Evolutionary conservation across 2,329 filamentous ascomycete genomes (phyloP), one percentile per base, ranked within the genome.

Genomic region (Venturiaceae sp.): DNA sequence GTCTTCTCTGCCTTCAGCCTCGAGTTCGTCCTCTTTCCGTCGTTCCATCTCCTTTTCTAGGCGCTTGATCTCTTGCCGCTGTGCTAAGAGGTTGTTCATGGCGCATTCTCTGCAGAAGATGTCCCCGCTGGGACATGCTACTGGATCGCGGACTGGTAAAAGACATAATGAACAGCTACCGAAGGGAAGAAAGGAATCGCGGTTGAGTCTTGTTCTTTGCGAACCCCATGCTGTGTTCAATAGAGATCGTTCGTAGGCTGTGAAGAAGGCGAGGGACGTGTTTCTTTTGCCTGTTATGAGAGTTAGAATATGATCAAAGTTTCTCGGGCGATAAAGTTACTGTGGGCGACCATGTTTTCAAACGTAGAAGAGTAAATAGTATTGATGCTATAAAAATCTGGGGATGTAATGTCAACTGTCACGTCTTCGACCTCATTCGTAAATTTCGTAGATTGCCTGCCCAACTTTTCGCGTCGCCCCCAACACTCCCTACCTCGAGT

Each of bases 91-190:
- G 66, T 97, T 96, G 64, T 79, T 85, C 57, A 97, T 83, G 8
- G 91, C 92, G 75, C 92, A 99, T 75, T 97, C 94, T 65, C 90
- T 85, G 72, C 92, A 99, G 76, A 97, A 97, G 14, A 99, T 79
- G 71, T 97, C 92, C 61, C 92, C 92, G 63, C 85, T 82, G 2
- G 73, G 77, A 72, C 92, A 97, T 23, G 90, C 85, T 36, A 96
- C 90, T 0, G 94, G 92, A 52, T 90, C 83, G 32, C 86, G 83
- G 21, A 92, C 88, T 7, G 86, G 82, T 60, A 91, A 83, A 16
- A 97, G 85, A 68, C 92, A 99, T 30, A 99, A 80, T 57, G 86
- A 83, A 75, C 92, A 99, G 23, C 87, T 90, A 57, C 87, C 90
- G 71, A 97, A 96, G 5, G 90, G 86, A 11, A 97, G 83, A 72